Base-by-base conservation (phyloP, 2,329 filamentous ascomycete genomes). In the Fusarium beomiforme region DNA sequence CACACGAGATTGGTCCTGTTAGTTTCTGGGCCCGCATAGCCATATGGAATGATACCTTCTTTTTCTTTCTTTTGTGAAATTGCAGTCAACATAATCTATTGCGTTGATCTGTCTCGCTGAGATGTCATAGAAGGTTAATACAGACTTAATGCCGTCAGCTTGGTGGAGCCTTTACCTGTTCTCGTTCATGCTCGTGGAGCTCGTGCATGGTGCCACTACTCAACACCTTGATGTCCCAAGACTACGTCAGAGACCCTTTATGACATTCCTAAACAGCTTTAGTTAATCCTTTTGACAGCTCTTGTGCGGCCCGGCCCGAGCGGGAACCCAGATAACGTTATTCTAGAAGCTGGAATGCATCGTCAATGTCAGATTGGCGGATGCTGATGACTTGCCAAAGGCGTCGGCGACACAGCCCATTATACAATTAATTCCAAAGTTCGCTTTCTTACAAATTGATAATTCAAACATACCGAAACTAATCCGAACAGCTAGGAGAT, bases 1-100 rank as follows among this genome's bases (percentile, higher is more conserved):
- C 12, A 17, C 8, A 62, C 24, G 36, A 65, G 36, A 17, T 23
- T 43, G 16, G 26, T 7, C 21, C 21, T 47, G 6, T 26, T 3
- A 13, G 14, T 21, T 19, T 33, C 17, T 8, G 26, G 10, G 61
- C 21, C 17, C 24, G 46, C 12, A 21, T 39, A 60, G 24, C 60
- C 34, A 21, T 67, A 39, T 47, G 50, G 37, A 67, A 53, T 67
- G 46, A 67, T 47, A 61, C 64, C 46, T 66, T 31, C 21, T 17
- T 29, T 47, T 56, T 26, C 9, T n/a, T 17, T 34, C 29, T 8
- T 55, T 47, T 47, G 39, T 56, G 34, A 34, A 24, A 13, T 23
- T 19, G 12, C 21, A 3, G 8, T n/a, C 17, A 13, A 16, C 10
- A 2, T 9, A 13, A 29, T 10, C 8, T 29, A 29, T 29, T 29